Base-by-base conservation (phyloP, 176 grass and related monocot genomes). In the Hsuehochloa calcarea region DNA sequence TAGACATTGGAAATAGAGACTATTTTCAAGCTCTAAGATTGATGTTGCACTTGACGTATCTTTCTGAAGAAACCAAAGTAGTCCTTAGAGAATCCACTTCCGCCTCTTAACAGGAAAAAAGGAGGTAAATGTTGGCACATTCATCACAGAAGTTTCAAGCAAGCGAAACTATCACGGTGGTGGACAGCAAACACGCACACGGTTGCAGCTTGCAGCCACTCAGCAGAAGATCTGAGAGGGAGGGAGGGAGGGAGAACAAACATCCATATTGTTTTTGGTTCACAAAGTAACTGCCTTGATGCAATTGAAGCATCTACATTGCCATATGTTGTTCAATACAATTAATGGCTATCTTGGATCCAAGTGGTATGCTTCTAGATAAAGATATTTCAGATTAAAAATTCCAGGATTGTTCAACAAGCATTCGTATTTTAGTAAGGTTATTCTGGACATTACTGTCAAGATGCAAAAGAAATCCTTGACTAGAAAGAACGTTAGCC, bases 371-470 rank as follows among this genome's bases (percentile, higher is more conserved):
- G 51, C 17, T 47, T 72, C 20, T 44, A 47, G n/a, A 72, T 72
- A 54, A 54, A 74, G 35, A 20, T 45, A 68, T 27, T 40, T 71
- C 22, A 60, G 16, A 61, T 82, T 56, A 46, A 22, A 45, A 43
- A 58, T 46, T 41, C 77, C 70, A 80, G 52, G 38, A 27, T 68
- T 81, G 70, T 27, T 49, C 49, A 38, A 75, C 43, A 82, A 47
- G 61, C 40, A n/a, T n/a, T 59, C 19, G 5, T 54, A 67, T 75
- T 60, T 35, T 35, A 68, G 26, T 69, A 37, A 76, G 64, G 54
- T 63, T 70, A 86, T 49, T 82, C 65, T 82, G 84, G 72, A 78
- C n/a, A 68, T 22, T 59, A 71, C 11, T 79, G 23, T 8, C 23
- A 80, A 86, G 34, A 78, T 61, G 38, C 44, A 75, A 58, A 74